Conservation (phyloP, 345 rosid species). For the Turritis glabra region DNA sequence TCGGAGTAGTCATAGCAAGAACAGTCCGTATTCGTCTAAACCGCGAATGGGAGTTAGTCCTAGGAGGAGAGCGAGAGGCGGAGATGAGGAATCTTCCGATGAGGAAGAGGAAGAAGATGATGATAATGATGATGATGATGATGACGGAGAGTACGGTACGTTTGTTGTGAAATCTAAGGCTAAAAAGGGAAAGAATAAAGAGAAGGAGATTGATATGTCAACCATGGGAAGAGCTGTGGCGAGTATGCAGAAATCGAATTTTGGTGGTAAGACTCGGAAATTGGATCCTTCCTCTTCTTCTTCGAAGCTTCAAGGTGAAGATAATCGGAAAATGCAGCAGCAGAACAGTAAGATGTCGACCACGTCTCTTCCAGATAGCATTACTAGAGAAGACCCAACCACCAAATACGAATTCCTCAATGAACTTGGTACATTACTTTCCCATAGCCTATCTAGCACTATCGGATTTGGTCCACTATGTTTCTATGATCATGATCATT, state of each 20-base stretch:
- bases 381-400: constrained; percentile 89
- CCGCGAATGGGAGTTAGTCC: constrained; percentile 36
- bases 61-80: constrained; percentile 34
- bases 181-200: constrained; percentile 29
- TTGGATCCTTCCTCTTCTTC: constrained; percentile 45
- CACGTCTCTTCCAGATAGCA: constrained; percentile 85
- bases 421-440: constrained; percentile 70
- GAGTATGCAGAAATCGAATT: constrained; percentile 70
- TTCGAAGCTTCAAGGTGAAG: constrained; percentile 45
- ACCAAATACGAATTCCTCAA: constrained; percentile 90
- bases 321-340: constrained; percentile 43
- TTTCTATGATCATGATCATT: neutral
- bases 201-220: constrained; percentile 46
- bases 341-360: constrained; percentile 65
- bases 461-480: constrained; percentile 8
- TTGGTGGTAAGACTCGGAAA: constrained; percentile 63
- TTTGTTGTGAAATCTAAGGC: constrained; percentile 69
- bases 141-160: constrained; percentile 66
- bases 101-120: constrained; percentile 43
- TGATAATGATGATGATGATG: constrained; percentile 38
- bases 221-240: constrained; percentile 61
- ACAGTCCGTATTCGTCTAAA: constrained; percentile 35
- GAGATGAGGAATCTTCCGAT: constrained; percentile 40
- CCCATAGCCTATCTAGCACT: neutral
- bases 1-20: constrained; percentile 39